Evolutionary conservation across 257 asterid species (phyloP).

Genomic region (Eucommia ulmoides): DNA sequence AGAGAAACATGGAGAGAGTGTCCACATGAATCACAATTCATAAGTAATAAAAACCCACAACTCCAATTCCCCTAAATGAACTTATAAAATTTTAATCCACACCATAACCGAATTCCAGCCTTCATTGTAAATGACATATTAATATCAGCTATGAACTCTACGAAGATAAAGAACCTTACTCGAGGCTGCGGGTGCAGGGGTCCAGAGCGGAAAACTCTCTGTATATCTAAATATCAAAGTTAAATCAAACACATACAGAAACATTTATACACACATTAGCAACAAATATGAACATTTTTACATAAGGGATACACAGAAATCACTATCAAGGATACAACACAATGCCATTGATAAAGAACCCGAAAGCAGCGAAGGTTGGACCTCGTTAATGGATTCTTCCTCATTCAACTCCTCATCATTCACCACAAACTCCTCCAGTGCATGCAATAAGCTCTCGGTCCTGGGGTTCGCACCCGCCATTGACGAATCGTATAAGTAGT

Average conservation of each 20-base stretch:
- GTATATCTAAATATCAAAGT: constrained; percentile 59
- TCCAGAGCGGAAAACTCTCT: constrained; percentile 72
- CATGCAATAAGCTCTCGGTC: constrained; percentile 57
- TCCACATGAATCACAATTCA: too few relatives aligned
- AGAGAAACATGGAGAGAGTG: too few relatives aligned
- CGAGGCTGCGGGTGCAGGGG: constrained; percentile 89
- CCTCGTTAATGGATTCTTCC: constrained; percentile 50
- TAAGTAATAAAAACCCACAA: too few relatives aligned
- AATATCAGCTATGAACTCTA: too few relatives aligned
- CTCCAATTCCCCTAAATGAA: too few relatives aligned
- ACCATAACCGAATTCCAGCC: too few relatives aligned
- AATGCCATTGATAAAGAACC: constrained; percentile 95
- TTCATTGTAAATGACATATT: too few relatives aligned
- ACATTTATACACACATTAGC: constrained; percentile 5
- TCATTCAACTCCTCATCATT: constrained; percentile 49
- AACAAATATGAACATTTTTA: too few relatives aligned
- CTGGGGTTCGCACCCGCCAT: constrained; percentile 36
- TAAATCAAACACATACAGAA: constrained; percentile 21
- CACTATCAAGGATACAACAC: constrained; percentile 97
- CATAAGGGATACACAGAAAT: too few relatives aligned
- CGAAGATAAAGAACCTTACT: too few relatives aligned
- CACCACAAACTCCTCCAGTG: constrained; percentile 62
- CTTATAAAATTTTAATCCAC: too few relatives aligned
- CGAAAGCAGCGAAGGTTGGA: constrained; percentile 66
- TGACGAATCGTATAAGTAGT: constrained; percentile 66